Percentiles rank a stretch among this genome's conserved stretches.
Evolutionary conservation across 768 basidiomycete species (phyloP).

Genomic region (Mycena floridula): DNA sequence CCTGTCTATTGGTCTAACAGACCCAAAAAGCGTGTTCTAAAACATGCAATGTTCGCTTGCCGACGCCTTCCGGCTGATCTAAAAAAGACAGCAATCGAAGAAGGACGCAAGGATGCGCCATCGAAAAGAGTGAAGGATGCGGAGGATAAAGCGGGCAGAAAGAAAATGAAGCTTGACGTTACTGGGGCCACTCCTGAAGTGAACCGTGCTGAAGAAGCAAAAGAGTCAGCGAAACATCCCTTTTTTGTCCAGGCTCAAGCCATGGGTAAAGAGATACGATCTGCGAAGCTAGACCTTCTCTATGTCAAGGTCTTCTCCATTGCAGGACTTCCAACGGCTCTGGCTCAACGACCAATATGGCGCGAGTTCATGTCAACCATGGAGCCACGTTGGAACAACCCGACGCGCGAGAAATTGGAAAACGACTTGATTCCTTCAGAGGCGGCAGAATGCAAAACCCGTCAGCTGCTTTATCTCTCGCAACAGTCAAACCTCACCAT

Average conservation of each 20-base stretch:
- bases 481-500: slow-evolving; percentile 12
- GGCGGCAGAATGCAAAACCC: slow-evolving; percentile 3
- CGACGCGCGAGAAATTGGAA: slow-evolving; percentile 2
- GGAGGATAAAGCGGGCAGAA: no score
- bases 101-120: background rate
- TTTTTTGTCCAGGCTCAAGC: background rate
- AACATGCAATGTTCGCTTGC: background rate
- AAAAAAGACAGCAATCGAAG: no score
- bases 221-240: background rate
- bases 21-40: background rate
- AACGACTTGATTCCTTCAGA: slow-evolving; percentile 11
- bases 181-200: background rate
- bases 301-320: background rate
- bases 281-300: background rate
- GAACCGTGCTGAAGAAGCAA: background rate
- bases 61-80: background rate
- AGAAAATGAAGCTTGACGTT: no score
- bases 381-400: background rate
- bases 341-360: background rate
- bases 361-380: background rate
- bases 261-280: background rate
- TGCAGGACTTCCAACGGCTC: background rate
- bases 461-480: slow-evolving; percentile 3
- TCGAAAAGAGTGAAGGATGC: no score
- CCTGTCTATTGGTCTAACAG: background rate